Evolutionary conservation across 2,329 filamentous ascomycete genomes (phyloP).

Genomic region (Proliferodiscus dingleyae): DNA sequence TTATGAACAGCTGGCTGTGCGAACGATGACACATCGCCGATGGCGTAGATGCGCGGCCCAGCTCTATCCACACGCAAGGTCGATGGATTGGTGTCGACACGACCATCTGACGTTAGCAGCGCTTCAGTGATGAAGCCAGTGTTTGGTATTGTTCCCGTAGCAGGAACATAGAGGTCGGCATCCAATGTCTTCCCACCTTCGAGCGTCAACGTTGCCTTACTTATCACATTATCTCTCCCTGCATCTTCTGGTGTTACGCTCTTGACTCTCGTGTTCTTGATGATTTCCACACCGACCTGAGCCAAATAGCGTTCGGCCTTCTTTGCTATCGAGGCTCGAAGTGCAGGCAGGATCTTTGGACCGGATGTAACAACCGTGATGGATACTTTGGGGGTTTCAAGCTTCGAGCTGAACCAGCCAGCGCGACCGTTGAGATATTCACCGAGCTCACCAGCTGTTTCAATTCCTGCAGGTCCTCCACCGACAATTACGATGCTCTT

Average conservation of each 20-base stretch:
- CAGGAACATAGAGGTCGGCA: conserved; percentile 46
- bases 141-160: conserved; percentile 39
- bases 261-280: conserved; percentile 38
- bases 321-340: conserved; percentile 35
- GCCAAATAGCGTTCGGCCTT: conserved; percentile 39
- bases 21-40: conserved; percentile 41
- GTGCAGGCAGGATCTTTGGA: conserved; percentile 36
- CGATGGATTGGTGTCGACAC: conserved; percentile 34
- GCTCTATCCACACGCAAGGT: conserved; percentile 37
- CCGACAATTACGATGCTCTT: conserved; percentile 42
- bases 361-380: conserved; percentile 42
- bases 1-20: conserved; percentile 39
- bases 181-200: conserved; percentile 35
- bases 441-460: conserved; percentile 46
- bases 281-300: conserved; percentile 42
- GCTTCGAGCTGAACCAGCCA: conserved; percentile 34
- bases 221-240: conserved; percentile 27
- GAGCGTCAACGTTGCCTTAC: conserved; percentile 35
- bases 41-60: conserved; percentile 39
- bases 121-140: conserved; percentile 34
- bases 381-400: conserved; percentile 33
- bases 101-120: conserved; percentile 34
- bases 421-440: conserved; percentile 45
- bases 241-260: conserved; percentile 29
- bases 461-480: conserved; percentile 41